Percentiles rank a stretch among this genome's conserved stretches.
phyloP scores from a whole-genome alignment of 73 alveolate genomes.

The Paramecium bursaria region DNA sequence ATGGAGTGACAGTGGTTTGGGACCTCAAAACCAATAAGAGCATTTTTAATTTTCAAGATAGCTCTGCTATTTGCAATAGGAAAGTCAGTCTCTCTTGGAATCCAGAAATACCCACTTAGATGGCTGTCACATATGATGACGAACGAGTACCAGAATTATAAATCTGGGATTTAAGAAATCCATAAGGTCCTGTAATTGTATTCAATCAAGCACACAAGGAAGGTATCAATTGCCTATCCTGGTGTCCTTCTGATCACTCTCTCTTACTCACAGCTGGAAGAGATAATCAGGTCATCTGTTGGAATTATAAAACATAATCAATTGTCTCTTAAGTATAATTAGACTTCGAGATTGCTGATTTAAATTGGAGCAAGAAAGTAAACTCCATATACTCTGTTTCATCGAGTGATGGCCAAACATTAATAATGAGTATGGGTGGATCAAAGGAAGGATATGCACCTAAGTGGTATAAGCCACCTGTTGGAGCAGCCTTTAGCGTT shows the following conservation, averaged over 20 bases:
- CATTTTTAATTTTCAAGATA: conserved; percentile 76
- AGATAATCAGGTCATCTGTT: conserved; percentile 73
- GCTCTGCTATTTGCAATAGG: conserved; percentile 66
- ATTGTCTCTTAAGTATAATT: conserved; percentile 65
- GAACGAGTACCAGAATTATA: conserved; percentile 78
- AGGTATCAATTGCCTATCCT: conserved; percentile 79
- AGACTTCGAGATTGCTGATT: conserved; percentile 62
- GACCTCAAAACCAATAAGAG: conserved; percentile 83
- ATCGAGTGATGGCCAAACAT: conserved; percentile 47
- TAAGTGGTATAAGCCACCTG: conserved; percentile 76
- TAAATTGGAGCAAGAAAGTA: conserved; percentile 64
- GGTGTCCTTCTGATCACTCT: conserved; percentile 88
- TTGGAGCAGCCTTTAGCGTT: conserved; percentile 82
- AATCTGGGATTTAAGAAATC: conserved; percentile 91
- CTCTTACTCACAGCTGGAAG: conserved; percentile 79
- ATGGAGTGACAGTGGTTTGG: conserved; percentile 89
- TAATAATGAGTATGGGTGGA: conserved; percentile 12
- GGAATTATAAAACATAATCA: conserved; percentile 81
- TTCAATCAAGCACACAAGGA: conserved; percentile 73
- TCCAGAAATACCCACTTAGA: conserved; percentile 88
- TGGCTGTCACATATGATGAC: conserved; percentile 84
- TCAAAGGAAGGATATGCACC: conserved; percentile 79
- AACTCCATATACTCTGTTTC: conserved; percentile 60
- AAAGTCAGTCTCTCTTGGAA: conserved; percentile 83
- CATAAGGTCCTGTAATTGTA: conserved; percentile 83